phyloP scores from a whole-genome alignment of 139 green algal genomes.

The Chlorella sp. region DNA sequence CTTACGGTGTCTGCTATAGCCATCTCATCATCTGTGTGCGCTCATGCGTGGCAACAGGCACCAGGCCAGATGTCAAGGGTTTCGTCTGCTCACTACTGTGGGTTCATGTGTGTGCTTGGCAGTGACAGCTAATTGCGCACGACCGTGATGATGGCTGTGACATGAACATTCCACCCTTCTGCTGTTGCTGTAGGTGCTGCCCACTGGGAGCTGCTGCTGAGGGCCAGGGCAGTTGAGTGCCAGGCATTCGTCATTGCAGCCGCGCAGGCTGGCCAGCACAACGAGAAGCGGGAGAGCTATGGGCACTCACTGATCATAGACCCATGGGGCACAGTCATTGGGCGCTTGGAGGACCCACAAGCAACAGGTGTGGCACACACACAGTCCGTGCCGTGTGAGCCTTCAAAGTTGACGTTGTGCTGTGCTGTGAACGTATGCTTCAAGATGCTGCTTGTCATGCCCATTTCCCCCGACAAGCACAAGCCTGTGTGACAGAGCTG shows the following conservation, averaged over 20 bases:
- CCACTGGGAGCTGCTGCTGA: conserved; percentile 94
- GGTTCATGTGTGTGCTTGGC: no score
- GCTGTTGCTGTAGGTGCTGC: conserved; percentile 66
- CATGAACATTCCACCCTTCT: background rate
- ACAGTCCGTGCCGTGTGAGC: background rate
- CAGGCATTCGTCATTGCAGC: conserved; percentile 75
- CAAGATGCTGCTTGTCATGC: background rate
- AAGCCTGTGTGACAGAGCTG: background rate
- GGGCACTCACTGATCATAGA: conserved; percentile 87
- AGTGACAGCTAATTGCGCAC: no score
- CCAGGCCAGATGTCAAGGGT: background rate
- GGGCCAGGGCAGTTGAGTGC: conserved; percentile 88
- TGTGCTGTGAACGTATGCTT: background rate
- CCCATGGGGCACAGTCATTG: conserved; percentile 86
- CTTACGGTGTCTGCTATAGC: no score
- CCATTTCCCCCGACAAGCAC: background rate
- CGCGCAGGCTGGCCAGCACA: conserved; percentile 86
- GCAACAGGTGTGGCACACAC: conserved; percentile 34
- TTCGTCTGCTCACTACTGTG: background rate
- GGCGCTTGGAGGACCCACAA: conserved; percentile 53
- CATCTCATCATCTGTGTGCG: no score
- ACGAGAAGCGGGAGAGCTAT: conserved; percentile 83
- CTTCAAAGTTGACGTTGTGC: background rate
- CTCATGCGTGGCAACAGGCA: no score
- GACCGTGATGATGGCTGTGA: background rate